Conservation (phyloP, 805 yeast genomes). For the Ogataea philodendri region DNA sequence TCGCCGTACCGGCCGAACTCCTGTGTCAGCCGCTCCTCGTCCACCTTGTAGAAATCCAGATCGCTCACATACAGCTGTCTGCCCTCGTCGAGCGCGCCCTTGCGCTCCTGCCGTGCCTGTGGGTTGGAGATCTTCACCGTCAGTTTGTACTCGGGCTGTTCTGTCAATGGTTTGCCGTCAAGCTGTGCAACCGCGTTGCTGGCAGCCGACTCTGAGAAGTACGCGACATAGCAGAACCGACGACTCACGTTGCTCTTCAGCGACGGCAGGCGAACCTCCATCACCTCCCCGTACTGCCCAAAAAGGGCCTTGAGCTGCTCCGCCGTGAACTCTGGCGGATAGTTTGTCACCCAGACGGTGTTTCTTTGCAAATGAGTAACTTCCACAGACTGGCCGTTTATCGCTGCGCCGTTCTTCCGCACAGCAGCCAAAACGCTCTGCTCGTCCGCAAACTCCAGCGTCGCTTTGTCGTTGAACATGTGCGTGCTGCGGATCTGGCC, state of each 20-base stretch:
- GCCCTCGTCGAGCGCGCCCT: slow-evolving; percentile 50
- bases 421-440: slow-evolving; percentile 54
- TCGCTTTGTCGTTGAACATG: slow-evolving; percentile 36
- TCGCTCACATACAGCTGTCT: slow-evolving; percentile 57
- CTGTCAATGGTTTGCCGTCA: slow-evolving; percentile 40
- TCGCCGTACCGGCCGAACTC: slow-evolving; percentile 50
- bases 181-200: slow-evolving; percentile 39
- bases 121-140: slow-evolving; percentile 67
- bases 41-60: slow-evolving; percentile 45
- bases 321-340: slow-evolving; percentile 53
- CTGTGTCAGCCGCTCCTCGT: slow-evolving; percentile 37
- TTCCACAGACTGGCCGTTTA: slow-evolving; percentile 42
- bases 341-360: slow-evolving; percentile 73
- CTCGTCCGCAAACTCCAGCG: slow-evolving; percentile 55
- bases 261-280: slow-evolving; percentile 64
- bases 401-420: slow-evolving; percentile 52
- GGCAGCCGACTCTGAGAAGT: slow-evolving; percentile 42
- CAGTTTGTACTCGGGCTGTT: slow-evolving; percentile 35
- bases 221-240: slow-evolving; percentile 75
- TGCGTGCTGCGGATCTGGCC: slow-evolving; percentile 48
- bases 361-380: slow-evolving; percentile 46
- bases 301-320: slow-evolving; percentile 43
- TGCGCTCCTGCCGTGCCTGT: slow-evolving; percentile 36
- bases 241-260: slow-evolving; percentile 52
- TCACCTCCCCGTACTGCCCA: slow-evolving; percentile 36